Conservation (phyloP, 1,284 basidiomycete species). For the Entoloma clypeatum region DNA sequence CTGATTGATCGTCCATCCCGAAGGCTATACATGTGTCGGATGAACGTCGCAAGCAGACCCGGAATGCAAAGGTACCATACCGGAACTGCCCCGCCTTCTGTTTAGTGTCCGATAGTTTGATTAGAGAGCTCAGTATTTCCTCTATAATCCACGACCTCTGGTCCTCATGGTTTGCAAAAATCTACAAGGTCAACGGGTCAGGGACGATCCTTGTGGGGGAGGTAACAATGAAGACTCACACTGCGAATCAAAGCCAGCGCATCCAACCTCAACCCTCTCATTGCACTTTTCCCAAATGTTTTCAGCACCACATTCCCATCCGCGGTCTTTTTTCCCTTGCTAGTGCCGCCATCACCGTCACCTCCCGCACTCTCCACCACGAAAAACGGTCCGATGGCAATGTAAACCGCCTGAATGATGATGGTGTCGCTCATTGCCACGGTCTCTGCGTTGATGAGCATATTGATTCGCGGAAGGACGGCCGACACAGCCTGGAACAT, state of each 20-base stretch:
- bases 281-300: slow-evolving; percentile 67
- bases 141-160: slow-evolving; percentile 96
- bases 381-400: slow-evolving; percentile 91
- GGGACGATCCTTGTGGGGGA: neutral
- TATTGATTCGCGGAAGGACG: slow-evolving; percentile 65
- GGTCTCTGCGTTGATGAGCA: slow-evolving; percentile 60
- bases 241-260: slow-evolving; percentile 80
- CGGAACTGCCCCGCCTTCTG: slow-evolving; percentile 84
- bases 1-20: slow-evolving; percentile 85
- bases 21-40: slow-evolving; percentile 40
- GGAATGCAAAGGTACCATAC: slow-evolving; percentile 40
- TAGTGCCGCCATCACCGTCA: slow-evolving; percentile 41
- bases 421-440: slow-evolving; percentile 83
- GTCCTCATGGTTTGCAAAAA: slow-evolving; percentile 86
- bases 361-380: slow-evolving; percentile 56
- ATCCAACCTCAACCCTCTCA: slow-evolving; percentile 80
- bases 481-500: slow-evolving; percentile 66
- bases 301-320: slow-evolving; percentile 53
- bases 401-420: slow-evolving; percentile 88
- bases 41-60: neutral
- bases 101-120: slow-evolving; percentile 86
- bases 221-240: slow-evolving; percentile 43
- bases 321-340: slow-evolving; percentile 50
- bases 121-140: slow-evolving; percentile 87
- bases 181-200: slow-evolving; percentile 38